phyloP scores from a whole-genome alignment of 345 rosid species.

The Moricandia moricandioides region DNA sequence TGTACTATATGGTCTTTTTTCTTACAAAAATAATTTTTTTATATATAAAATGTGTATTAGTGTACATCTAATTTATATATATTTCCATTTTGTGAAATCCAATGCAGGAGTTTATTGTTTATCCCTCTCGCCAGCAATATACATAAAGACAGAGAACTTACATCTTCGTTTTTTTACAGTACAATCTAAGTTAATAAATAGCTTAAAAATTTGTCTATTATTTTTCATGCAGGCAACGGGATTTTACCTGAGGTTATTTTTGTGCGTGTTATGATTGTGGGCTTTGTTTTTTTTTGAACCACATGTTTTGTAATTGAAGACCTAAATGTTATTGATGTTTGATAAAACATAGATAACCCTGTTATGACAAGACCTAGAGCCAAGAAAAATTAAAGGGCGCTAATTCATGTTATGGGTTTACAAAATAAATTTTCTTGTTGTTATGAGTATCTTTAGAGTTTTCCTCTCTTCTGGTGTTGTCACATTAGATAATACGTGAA shows the following conservation, averaged over 20 bases:
- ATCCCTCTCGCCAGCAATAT: constrained; percentile 28
- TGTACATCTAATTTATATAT: constrained; percentile 6
- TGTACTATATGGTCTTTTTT: background rate
- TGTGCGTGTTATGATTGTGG: constrained; percentile 9
- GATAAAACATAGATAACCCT: constrained; percentile 2
- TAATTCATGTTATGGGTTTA: too few species aligned
- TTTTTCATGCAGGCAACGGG: constrained; percentile 28
- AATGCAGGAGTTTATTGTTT: constrained; percentile 27
- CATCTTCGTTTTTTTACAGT: background rate
- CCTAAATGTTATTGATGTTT: constrained; percentile 10
- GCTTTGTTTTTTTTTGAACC: constrained; percentile 19
- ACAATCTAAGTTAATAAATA: background rate
- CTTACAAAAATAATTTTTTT: background rate
- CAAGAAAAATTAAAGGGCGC: too few species aligned
- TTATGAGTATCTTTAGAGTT: too few species aligned
- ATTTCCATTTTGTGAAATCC: background rate
- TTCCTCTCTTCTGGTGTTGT: too few species aligned
- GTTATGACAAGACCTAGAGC: background rate
- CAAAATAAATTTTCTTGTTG: too few species aligned
- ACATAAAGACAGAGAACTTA: constrained; percentile 11
- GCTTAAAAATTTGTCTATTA: constrained; percentile 7
- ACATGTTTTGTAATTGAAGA: constrained; percentile 20
- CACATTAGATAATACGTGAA: too few species aligned
- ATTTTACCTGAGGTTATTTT: background rate
- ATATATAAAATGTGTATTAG: background rate